Evolutionary conservation across 176 grass and related monocot species (phyloP).

Genomic region (Rhynchospora tenuis): DNA sequence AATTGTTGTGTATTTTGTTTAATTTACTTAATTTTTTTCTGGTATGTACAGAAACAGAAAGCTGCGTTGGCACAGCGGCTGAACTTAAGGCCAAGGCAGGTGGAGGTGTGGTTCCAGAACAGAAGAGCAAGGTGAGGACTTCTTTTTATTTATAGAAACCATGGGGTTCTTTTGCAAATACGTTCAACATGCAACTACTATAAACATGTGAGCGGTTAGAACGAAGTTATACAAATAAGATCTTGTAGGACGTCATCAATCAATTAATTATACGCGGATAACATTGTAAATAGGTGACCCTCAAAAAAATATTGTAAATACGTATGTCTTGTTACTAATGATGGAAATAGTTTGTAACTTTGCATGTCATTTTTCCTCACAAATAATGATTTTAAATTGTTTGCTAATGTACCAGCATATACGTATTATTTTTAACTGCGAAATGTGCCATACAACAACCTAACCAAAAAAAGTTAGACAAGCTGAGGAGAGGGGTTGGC

Average conservation of each 20-base stretch:
- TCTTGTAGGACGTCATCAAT: not conserved
- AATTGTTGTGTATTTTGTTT: not conserved
- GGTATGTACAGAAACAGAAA: slow-evolving; percentile 62
- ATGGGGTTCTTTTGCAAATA: not conserved
- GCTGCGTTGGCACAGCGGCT: slow-evolving; percentile 63
- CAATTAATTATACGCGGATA: not conserved
- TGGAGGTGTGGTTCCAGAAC: slow-evolving; percentile 98
- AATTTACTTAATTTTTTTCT: not conserved
- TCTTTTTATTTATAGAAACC: slow-evolving; percentile 28
- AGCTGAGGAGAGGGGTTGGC: not conserved
- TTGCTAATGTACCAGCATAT: not conserved
- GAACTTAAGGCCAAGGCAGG: slow-evolving; percentile 68
- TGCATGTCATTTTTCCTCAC: no score
- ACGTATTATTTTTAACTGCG: not conserved
- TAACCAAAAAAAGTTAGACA: not conserved
- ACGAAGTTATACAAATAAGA: not conserved
- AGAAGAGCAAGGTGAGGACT: slow-evolving; percentile 60
- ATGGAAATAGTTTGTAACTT: no score
- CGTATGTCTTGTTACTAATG: no score
- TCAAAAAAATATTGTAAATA: not conserved
- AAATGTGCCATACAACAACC: not conserved
- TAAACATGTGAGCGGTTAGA: not conserved
- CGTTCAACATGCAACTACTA: not conserved
- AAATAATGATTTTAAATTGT: not conserved
- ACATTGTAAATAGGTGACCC: not conserved